Base-by-base conservation (phyloP, 345 rosid species). In the Pugionium dolabratum region DNA sequence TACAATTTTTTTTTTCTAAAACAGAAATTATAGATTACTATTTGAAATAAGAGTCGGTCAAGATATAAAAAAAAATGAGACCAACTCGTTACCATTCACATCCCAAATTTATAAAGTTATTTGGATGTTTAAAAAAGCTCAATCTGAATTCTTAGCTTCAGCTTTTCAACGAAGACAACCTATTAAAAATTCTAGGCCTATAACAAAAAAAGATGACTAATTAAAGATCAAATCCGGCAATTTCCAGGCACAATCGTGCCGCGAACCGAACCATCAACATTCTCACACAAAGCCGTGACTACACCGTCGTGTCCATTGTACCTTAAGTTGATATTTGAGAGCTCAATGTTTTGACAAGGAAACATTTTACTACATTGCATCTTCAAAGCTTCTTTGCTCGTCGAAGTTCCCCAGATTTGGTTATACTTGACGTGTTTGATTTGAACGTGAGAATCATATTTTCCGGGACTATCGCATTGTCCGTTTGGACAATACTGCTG, bases 381-480 rank as follows among this genome's bases (percentile, higher is more conserved):
- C 27, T 54, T 62, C 47, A 81, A 67, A 43, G 82, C 82, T 18
- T 63, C 72, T 49, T 30, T 50, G 26, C 39, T 53, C 7, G 47
- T 35, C 3, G 84, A 81, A 32, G 82, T 75, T 29, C 82, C 84
- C 82, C 82, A 39, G 6, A 78, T 72, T 6, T 54, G 58, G 30
- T 37, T 57, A 11, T 50, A 78, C 18, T 47, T 75, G 1, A 81
- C 54, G 48, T 70, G 27, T 35, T 18, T 53, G 10, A 81, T 78
- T 57, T 78, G 80, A 48, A 81, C 79, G 39, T 70, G 80, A 7
- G 84, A 81, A 4, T 62, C 18, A 36, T 57, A 61, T 48, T 53
- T 67, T 33, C 64, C 69, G 6, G 67, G 1, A 34, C 50, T 27
- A 29, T 67, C 64, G 39, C 78, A 74, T 6, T 28, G 64, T 3